Conservation (phyloP, 2,329 filamentous ascomycete genomes). For the Zymoseptoria tritici region DNA sequence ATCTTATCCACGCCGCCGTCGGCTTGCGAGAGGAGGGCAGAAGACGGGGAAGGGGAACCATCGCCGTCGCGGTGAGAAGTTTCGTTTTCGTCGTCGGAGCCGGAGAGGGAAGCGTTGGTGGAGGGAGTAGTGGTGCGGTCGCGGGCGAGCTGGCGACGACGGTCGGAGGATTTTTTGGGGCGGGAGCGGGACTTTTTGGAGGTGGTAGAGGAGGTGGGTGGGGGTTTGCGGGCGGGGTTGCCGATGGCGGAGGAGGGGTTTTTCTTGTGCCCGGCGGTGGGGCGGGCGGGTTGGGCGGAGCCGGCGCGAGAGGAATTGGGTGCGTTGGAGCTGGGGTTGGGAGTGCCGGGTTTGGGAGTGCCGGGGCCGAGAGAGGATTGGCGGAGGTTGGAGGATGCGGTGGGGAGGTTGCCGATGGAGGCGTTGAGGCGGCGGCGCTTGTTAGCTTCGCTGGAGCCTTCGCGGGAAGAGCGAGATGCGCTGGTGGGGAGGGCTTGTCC, state of each 20-base stretch:
- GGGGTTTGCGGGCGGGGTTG: slow-evolving; percentile 44
- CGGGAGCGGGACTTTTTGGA: slow-evolving; percentile 27
- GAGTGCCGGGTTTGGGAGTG: slow-evolving; percentile 55
- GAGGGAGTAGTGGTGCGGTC: slow-evolving; percentile 26
- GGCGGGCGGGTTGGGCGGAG: slow-evolving; percentile 47
- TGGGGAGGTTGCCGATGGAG: slow-evolving; percentile 47
- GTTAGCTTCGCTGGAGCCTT: slow-evolving; percentile 39
- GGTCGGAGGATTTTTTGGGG: slow-evolving; percentile 23
- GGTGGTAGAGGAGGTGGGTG: slow-evolving; percentile 30
- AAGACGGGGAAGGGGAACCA: slow-evolving; percentile 24
- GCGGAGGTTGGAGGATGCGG: slow-evolving; percentile 48
- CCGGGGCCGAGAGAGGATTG: slow-evolving; percentile 56
- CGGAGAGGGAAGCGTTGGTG: slow-evolving; percentile 24
- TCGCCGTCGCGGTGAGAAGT: neutral
- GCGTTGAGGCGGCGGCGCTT: slow-evolving; percentile 53
- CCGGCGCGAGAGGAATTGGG: slow-evolving; percentile 46
- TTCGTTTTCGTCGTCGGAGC: slow-evolving; percentile 17
- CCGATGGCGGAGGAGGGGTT: slow-evolving; percentile 19
- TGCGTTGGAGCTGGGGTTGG: slow-evolving; percentile 33
- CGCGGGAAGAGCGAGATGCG: slow-evolving; percentile 24
- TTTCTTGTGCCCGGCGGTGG: slow-evolving; percentile 22
- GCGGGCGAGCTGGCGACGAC: slow-evolving; percentile 29
- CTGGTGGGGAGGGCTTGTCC: slow-evolving; percentile 18
- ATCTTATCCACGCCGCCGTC: slow-evolving; percentile 23
- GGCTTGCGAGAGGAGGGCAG: slow-evolving; percentile 21